These are phyloP conservation scores for Penicillium sp. DNA, from an alignment of 2,329 filamentous ascomycete species.

Conservation along the genomic window DNA sequence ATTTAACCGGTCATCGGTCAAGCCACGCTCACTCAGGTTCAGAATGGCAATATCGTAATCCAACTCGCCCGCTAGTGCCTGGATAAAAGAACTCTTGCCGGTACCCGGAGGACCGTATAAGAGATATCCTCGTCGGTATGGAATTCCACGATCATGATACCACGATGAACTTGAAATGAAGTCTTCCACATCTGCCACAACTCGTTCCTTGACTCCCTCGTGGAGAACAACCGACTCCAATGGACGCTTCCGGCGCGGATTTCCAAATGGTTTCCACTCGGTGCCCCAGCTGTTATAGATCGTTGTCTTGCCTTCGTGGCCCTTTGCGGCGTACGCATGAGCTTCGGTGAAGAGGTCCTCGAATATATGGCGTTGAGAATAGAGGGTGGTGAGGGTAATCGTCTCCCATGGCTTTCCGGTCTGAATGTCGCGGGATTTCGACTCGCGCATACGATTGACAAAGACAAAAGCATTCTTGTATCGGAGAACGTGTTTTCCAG, in stretches of 20 bases:
- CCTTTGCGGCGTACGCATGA: conserved; percentile 72
- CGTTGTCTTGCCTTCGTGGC: conserved; percentile 86
- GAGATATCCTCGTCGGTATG: conserved; percentile 84
- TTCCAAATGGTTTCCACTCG: conserved; percentile 81
- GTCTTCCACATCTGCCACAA: conserved; percentile 77
- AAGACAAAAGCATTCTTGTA: conserved; percentile 84
- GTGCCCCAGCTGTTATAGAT: conserved; percentile 84
- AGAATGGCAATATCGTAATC: conserved; percentile 92
- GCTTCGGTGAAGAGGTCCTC: conserved; percentile 87
- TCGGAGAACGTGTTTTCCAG: conserved; percentile 81
- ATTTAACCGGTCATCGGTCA: conserved; percentile 86
- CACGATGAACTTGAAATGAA: conserved; percentile 77
- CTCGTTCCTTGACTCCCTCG: conserved; percentile 74
- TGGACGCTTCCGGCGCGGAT: conserved; percentile 80
- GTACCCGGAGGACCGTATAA: conserved; percentile 86
- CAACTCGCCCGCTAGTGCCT: conserved; percentile 86
- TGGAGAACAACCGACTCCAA: conserved; percentile 85
- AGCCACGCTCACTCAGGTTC: conserved; percentile 81
- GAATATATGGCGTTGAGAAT: conserved; percentile 83
- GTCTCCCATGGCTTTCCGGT: conserved; percentile 93
- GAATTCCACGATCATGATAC: conserved; percentile 94
- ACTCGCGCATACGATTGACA: conserved; percentile 81
- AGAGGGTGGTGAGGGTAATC: conserved; percentile 85
- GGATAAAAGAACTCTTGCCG: conserved; percentile 94
- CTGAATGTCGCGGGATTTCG: conserved; percentile 71